Evolutionary conservation across 306 rosid species (phyloP).

Genomic region (Gleditsia sinensis): DNA sequence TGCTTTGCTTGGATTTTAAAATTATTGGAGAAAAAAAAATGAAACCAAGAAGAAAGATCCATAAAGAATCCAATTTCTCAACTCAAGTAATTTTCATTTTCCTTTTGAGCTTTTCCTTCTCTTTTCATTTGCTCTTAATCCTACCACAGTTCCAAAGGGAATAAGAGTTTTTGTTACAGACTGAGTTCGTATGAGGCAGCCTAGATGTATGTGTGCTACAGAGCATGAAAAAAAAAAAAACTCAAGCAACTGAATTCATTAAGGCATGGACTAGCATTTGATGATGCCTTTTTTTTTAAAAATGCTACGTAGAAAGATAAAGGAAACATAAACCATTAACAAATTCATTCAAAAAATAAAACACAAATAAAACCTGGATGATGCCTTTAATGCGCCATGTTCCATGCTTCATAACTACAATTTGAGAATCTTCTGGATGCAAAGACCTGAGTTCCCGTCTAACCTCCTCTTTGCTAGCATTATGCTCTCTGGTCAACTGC

Average conservation of each 20-base stretch:
- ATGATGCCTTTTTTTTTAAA: too few relatives aligned
- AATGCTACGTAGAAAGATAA: neutral
- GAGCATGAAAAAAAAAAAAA: neutral
- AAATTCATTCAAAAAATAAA: conserved; percentile 10
- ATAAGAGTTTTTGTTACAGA: neutral
- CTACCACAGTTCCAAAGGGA: neutral
- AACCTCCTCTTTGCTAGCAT: conserved; percentile 78
- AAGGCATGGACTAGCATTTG: neutral
- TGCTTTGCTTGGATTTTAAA: neutral
- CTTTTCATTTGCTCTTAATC: too few relatives aligned
- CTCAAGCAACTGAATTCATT: neutral
- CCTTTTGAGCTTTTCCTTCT: too few relatives aligned
- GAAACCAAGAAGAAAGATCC: too few relatives aligned
- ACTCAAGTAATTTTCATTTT: too few relatives aligned
- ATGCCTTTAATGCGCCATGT: conserved; percentile 94
- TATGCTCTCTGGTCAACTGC: conserved; percentile 83
- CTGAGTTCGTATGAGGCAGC: neutral
- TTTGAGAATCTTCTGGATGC: conserved; percentile 84
- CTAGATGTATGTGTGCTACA: neutral
- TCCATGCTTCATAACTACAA: conserved; percentile 81
- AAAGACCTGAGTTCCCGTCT: conserved; percentile 72
- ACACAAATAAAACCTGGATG: conserved; percentile 69
- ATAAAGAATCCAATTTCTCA: too few relatives aligned
- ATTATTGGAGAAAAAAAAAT: too few relatives aligned
- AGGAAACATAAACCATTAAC: conserved; percentile 7